Conservation (phyloP, 1,139 yeast species). For the Petasospora fabianii region DNA sequence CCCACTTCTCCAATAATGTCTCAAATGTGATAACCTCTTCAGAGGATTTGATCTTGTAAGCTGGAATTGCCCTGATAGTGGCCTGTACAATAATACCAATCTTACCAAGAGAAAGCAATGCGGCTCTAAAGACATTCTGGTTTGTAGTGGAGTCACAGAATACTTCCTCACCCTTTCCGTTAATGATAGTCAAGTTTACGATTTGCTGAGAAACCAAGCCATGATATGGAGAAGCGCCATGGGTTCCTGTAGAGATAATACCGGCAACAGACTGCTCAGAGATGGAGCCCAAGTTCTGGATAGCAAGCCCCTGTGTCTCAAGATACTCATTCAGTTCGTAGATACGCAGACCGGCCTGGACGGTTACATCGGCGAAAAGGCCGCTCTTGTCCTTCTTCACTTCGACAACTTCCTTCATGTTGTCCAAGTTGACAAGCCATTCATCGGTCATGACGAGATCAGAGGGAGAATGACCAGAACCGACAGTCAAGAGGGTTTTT, state of each 20-base stretch:
- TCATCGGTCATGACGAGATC: conserved; percentile 84
- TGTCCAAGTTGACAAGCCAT: conserved; percentile 87
- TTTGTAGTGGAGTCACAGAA: conserved; percentile 67
- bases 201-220: conserved; percentile 88
- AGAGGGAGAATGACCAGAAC: conserved; percentile 95
- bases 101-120: conserved; percentile 82
- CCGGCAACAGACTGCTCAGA: conserved; percentile 95
- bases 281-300: conserved; percentile 91
- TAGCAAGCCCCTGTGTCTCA: conserved; percentile 62
- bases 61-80: conserved; percentile 82
- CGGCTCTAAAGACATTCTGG: conserved; percentile 77
- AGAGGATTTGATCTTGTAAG: conserved; percentile 73
- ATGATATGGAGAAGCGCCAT: conserved; percentile 91
- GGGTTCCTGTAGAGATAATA: conserved; percentile 92
- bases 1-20: conserved; percentile 65
- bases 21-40: conserved; percentile 82
- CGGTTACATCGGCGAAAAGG: conserved; percentile 81
- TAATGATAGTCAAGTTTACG: conserved; percentile 68
- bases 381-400: conserved; percentile 41
- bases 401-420: conserved; percentile 54
- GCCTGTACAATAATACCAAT: conserved; percentile 86
- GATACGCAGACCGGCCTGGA: conserved; percentile 89
- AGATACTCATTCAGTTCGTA: conserved; percentile 70
- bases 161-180: conserved; percentile 68
- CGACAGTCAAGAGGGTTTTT: conserved; percentile 79